Evolutionary conservation across 2,329 filamentous ascomycete genomes (phyloP), one percentile per base, ranked within the genome.

Genomic region (Cordyceps militaris): DNA sequence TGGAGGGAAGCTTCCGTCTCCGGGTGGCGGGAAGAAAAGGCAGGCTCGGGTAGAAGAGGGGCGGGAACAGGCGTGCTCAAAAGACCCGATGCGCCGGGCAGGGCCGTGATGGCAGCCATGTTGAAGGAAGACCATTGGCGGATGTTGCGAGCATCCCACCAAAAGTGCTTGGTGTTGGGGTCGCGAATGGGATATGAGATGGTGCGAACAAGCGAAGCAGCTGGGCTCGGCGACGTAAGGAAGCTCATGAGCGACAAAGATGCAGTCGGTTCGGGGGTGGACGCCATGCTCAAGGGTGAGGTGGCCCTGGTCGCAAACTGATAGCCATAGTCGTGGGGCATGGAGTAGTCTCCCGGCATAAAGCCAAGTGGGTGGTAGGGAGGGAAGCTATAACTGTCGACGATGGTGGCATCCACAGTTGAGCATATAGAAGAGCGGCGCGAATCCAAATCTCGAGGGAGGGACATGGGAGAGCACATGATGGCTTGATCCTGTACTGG

Each of bases 71-170:
- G 80, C 64, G 88, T 85, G 63, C 83, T 84, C 59, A 97, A 83
- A 23, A 96, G 82, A 23, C 82, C 78, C 7, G 86, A 80, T 24
- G 94, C 85, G 32, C 85, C 85, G 1, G 87, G 88, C 47, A 96
- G 84, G 6, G 83, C 77, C 63, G 87, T 79, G 69, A 97, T 86
- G 58, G 86, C 84, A 56, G 79, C 71, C 11, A 89, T 76, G 63
- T 83, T 89, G 80, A 97, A 97, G 64, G 84, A 81, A 53, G 81
- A 82, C 93, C 93, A 97, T 61, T 85, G 81, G 61, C 89, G 85
- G 63, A 97, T 79, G 69, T 95, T 93, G 64, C 93, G 88, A 59
- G 96, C 82, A 67, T 97, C 93, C 89, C 91, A 97, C 93, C 93
- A 97, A 72, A 93, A 96, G 75, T 96, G 86, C 70, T 87, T 90